phyloP scores from a whole-genome alignment of 2,329 filamentous ascomycete genomes.

The Penicillium sp. region DNA sequence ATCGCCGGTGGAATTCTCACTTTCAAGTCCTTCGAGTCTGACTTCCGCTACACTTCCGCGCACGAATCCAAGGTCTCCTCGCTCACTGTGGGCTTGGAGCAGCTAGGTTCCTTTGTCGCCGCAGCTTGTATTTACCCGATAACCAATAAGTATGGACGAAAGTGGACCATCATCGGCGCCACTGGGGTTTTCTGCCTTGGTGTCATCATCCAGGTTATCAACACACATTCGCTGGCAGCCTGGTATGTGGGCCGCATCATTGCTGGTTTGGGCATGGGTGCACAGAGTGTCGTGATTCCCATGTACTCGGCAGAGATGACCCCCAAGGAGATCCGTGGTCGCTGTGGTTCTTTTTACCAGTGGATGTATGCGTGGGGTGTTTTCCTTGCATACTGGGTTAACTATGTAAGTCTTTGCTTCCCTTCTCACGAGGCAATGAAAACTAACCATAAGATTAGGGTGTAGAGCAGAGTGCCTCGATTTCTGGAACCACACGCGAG shows the following conservation, averaged over 20 bases:
- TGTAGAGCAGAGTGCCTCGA: constrained; percentile 41
- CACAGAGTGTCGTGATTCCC: constrained; percentile 40
- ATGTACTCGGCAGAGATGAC: constrained; percentile 42
- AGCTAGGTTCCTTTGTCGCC: constrained; percentile 52
- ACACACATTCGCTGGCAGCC: constrained; percentile 42
- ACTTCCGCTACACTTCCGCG: constrained; percentile 38
- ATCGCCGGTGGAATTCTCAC: constrained; percentile 44
- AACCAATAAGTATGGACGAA: constrained; percentile 46
- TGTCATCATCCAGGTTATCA: constrained; percentile 46
- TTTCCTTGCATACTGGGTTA: constrained; percentile 52
- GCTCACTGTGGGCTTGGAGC: constrained; percentile 49
- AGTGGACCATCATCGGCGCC: constrained; percentile 42
- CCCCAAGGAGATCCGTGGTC: constrained; percentile 45
- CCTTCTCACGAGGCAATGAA: constrained; percentile 40
- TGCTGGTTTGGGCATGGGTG: constrained; percentile 47
- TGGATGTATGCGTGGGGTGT: constrained; percentile 50
- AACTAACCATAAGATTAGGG: constrained; percentile 51
- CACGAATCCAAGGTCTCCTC: constrained; percentile 43
- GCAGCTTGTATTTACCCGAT: constrained; percentile 48
- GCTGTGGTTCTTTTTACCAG: constrained; percentile 52
- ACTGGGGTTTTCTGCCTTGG: constrained; percentile 46
- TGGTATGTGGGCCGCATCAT: constrained; percentile 50
- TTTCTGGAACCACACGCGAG: constrained; percentile 29
- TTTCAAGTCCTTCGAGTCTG: constrained; percentile 39
- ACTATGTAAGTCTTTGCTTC: constrained; percentile 37